Percentiles rank a stretch among this genome's conserved stretches.
Conservation (phyloP, 495 filamentous ascomycete species). For the Penicillium cinerascens region DNA sequence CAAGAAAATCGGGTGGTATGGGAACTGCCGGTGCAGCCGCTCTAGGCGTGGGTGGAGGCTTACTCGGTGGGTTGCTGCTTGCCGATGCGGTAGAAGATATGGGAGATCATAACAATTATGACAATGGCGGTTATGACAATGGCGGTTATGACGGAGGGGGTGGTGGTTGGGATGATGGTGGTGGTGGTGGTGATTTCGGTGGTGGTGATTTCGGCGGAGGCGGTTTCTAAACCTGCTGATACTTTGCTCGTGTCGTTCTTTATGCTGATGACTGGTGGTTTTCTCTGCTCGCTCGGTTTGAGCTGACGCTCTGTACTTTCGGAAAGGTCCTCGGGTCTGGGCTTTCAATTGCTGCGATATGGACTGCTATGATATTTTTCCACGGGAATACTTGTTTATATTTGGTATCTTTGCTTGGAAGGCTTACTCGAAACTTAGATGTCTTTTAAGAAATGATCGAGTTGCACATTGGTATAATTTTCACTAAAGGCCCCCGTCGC, state of each 20-base stretch:
- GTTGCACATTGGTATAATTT: background rate
- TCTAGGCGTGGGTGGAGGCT: conserved; percentile 70
- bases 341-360: background rate
- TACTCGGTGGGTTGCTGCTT: conserved; percentile 68
- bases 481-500: background rate
- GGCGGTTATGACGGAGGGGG: conserved; percentile 31
- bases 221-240: conserved; percentile 46
- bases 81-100: conserved; percentile 60
- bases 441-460: background rate
- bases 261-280: background rate
- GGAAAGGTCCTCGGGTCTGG: background rate
- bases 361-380: background rate
- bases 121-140: conserved; percentile 43
- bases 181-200: conserved; percentile 47
- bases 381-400: background rate
- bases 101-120: conserved; percentile 41
- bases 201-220: conserved; percentile 47
- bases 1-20: conserved; percentile 45
- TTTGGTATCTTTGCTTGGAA: background rate
- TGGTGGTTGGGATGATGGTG: conserved; percentile 41
- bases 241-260: background rate
- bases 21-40: conserved; percentile 68
- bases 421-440: background rate
- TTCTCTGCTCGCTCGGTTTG: background rate
- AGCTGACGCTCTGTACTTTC: background rate